A percentile compares a stretch with the other conserved stretches of the same genome.
Evolutionary conservation across 1,139 yeast genomes (phyloP).

Genomic region (Yueomyces sp.): DNA sequence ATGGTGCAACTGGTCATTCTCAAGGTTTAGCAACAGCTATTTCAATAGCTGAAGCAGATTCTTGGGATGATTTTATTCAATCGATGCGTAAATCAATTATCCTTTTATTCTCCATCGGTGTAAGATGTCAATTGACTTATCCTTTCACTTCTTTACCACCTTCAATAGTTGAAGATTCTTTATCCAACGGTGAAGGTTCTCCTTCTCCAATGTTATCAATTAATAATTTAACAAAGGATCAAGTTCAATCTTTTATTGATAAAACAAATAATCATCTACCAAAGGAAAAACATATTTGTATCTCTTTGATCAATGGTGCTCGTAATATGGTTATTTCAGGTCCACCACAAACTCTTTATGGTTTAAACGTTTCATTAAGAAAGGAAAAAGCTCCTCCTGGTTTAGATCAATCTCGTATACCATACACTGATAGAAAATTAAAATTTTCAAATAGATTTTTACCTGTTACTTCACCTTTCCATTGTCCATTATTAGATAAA

Average conservation of each 20-base stretch:
- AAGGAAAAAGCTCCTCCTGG: conserved; percentile 93
- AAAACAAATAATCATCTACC: conserved; percentile 92
- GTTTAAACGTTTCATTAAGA: conserved; percentile 83
- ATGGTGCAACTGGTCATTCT: conserved; percentile 95
- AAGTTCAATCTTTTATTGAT: conserved; percentile 68
- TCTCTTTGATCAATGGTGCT: conserved; percentile 90
- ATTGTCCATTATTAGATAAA: conserved; percentile 67
- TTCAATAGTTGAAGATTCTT: conserved; percentile 81
- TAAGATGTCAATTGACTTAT: conserved; percentile 78
- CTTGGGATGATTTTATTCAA: conserved; percentile 72
- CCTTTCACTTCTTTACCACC: conserved; percentile 95
- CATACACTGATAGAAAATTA: conserved; percentile 84
- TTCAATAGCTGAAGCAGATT: conserved; percentile 73
- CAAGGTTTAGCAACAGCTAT: conserved; percentile 94
- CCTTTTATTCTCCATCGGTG: conserved; percentile 82
- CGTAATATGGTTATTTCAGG: conserved; percentile 92
- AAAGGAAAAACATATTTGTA: conserved; percentile 75
- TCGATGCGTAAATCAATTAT: conserved; percentile 71
- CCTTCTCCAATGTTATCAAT: conserved; percentile 97
- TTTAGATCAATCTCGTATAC: conserved; percentile 87
- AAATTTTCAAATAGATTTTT: conserved; percentile 86
- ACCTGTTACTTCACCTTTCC: conserved; percentile 96
- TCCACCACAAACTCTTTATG: conserved; percentile 97
- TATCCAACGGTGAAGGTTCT: conserved; percentile 88
- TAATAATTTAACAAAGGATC: conserved; percentile 70